These are phyloP conservation scores for Lycium ferocissimum DNA, from an alignment of 257 asterid species.

Conservation along the genomic window DNA sequence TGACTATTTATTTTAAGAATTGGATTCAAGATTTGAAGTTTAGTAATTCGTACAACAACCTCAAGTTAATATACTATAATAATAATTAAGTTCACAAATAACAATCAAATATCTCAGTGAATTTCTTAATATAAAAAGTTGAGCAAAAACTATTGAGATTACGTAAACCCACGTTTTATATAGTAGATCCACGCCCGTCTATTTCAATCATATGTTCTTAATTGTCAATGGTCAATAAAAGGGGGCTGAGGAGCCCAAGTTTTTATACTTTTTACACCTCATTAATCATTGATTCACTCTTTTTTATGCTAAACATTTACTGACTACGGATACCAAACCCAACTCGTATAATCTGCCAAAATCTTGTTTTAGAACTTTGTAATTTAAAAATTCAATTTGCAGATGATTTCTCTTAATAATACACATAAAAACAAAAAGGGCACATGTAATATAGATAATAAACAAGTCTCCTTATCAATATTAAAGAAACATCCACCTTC, in stretches of 20 bases:
- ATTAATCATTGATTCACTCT: not conserved
- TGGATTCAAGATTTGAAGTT: not conserved
- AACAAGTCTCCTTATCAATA: not conserved
- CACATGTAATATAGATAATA: not conserved
- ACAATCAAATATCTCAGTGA: not conserved
- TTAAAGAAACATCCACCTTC: not conserved
- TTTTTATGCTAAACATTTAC: not conserved
- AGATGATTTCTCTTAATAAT: not conserved
- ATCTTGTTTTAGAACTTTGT: not conserved
- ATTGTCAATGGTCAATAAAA: not conserved
- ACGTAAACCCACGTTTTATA: not conserved
- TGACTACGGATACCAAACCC: not conserved
- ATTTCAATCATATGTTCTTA: not conserved
- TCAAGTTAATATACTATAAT: too few relatives aligned
- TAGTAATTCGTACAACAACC: too few relatives aligned
- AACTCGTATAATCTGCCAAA: not conserved
- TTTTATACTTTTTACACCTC: not conserved
- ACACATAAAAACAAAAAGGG: not conserved
- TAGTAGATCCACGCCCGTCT: not conserved
- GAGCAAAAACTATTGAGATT: too few relatives aligned
- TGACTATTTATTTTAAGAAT: not conserved
- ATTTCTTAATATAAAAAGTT: too few relatives aligned
- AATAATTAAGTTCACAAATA: not conserved
- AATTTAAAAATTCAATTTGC: not conserved
- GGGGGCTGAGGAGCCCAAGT: not conserved